Percentiles rank a stretch among this genome's conserved stretches.
These are phyloP conservation scores for Suillus brevipes DNA, from an alignment of 768 basidiomycete species.

Conservation along the genomic window DNA sequence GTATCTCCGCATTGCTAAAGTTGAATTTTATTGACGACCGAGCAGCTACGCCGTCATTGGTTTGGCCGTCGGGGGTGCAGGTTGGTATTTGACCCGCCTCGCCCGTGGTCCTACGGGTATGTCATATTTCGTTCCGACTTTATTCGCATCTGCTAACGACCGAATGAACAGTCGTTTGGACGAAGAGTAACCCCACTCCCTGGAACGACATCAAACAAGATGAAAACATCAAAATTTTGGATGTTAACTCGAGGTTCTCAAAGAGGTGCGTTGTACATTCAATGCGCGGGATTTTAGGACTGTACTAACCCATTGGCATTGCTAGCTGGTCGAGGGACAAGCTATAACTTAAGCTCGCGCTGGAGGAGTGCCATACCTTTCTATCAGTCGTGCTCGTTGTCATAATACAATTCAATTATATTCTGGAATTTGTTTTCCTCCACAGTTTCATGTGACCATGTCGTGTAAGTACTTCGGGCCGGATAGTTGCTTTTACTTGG, in stretches of 20 bases:
- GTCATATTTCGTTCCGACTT: constrained; percentile 17
- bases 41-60: constrained; percentile 52
- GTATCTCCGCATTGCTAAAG: constrained; percentile 9
- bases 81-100: constrained; percentile 68
- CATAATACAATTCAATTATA: constrained; percentile 24
- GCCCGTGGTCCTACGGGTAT: constrained; percentile 55
- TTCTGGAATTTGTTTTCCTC: constrained; percentile 4
- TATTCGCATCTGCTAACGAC: constrained; percentile 9
- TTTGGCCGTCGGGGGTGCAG: constrained; percentile 53
- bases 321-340: constrained; percentile 75
- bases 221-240: constrained; percentile 70
- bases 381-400: constrained; percentile 12
- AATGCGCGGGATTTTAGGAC: not conserved
- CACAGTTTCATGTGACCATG: not conserved
- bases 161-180: constrained; percentile 52
- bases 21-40: constrained; percentile 16
- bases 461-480: not conserved
- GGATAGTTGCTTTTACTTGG: not conserved
- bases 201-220: constrained; percentile 80
- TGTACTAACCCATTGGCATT: constrained; percentile 6
- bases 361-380: constrained; percentile 4
- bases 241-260: constrained; percentile 72
- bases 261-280: constrained; percentile 46
- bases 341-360: constrained; percentile 42
- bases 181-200: constrained; percentile 78